Base-by-base conservation (phyloP, 495 filamentous ascomycete species). In the Penicillium ochrochloron region DNA sequence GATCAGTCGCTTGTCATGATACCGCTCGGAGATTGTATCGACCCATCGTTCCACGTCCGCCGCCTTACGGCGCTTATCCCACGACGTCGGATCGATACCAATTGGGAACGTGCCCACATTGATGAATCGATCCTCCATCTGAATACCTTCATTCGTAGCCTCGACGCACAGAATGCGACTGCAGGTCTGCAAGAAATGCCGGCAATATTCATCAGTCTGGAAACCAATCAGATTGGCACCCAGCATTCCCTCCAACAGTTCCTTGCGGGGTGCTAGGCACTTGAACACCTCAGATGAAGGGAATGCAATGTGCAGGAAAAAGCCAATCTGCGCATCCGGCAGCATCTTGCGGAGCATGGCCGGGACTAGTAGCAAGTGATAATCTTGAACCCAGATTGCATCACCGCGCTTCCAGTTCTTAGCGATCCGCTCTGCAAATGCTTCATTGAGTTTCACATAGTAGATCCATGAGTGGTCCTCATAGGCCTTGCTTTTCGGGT, bases 401-500 rank as follows among this genome's bases (percentile, higher is more conserved):
- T 97, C 94, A 29, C 91, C 92, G 5, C 89, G 86, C 76, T 96
- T 96, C 87, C 94, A 97, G 76, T 92, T 91, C 75, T 88, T 89
- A 34, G 95, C 85, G 57, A 97, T 93, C 68, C 87, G 88, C 68
- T 97, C 89, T 6, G 94, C 94, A 75, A 97, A 96, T 4, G 88
- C 92, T 74, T 93, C 89, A 78, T 97, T 97, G 68, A 97, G 80
- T 44, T 90, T 91, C 61, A 92, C 90, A 71, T 97, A 97, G 76
- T 92, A 96, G 68, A 92, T 85, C 92, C 92, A 97, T 2, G 93
- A 97, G 69, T 97, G 93, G 71, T 97, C 94, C 73, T 93, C 89
- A 71, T 96, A 97, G 0, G 94, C 94, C 80, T 97, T 97, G 86
- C 92, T 97, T 82, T 96, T 97, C 12, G 94, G 94, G 73, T 95